These are phyloP conservation scores for Penstemon eatonii DNA, from an alignment of 257 asterid genomes.

Conservation along the genomic window DNA sequence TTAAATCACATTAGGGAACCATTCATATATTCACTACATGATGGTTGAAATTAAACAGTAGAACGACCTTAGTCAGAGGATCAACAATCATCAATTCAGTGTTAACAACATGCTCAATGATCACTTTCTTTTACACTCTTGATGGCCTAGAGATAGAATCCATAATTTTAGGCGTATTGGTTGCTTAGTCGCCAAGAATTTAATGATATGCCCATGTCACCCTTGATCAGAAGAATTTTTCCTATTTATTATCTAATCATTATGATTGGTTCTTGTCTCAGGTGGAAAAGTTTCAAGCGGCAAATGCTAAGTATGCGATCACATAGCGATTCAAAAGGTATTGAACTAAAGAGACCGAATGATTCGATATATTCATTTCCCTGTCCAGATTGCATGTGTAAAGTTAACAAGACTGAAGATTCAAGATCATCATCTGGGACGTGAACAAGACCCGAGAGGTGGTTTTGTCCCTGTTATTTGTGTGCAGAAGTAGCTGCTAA, in stretches of 20 bases:
- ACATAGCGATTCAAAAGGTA: conserved; percentile 92
- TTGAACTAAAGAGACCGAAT: conserved; percentile 75
- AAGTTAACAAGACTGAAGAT: conserved; percentile 31
- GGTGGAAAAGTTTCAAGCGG: conserved; percentile 93
- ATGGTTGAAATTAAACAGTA: background rate
- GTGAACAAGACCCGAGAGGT: background rate
- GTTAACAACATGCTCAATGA: background rate
- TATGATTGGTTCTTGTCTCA: conserved; percentile 33
- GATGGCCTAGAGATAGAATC: too few relatives aligned
- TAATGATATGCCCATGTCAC: too few relatives aligned
- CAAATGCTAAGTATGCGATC: conserved; percentile 81
- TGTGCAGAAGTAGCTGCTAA: conserved; percentile 12
- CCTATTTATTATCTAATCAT: background rate
- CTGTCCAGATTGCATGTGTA: conserved; percentile 99
- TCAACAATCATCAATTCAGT: background rate
- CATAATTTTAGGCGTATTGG: too few relatives aligned
- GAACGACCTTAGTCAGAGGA: background rate
- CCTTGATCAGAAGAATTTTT: too few relatives aligned
- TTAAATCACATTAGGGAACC: background rate
- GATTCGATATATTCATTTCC: conserved; percentile 89
- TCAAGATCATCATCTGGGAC: conserved; percentile 23
- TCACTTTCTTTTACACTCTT: background rate
- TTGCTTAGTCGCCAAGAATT: too few relatives aligned
- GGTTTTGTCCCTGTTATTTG: conserved; percentile 19
- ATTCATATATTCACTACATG: background rate